phyloP scores from a whole-genome alignment of 2,329 filamentous ascomycete species.

The Aureobasidium uvarum region DNA sequence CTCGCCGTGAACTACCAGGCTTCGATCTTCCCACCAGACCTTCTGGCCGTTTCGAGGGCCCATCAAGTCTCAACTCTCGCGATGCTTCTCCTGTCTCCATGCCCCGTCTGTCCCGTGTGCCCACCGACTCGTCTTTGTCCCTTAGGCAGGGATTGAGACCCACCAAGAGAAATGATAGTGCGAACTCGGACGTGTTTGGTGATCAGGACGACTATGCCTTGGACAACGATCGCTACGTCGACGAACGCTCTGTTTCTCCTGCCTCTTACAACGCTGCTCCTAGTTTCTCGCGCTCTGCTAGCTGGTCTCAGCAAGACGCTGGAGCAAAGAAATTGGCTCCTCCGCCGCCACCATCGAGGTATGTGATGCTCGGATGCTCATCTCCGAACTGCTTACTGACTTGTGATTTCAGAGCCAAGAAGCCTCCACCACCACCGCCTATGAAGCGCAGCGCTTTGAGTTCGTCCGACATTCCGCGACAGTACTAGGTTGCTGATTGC shows the following conservation, averaged over 20 bases:
- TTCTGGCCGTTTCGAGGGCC: constrained; percentile 59
- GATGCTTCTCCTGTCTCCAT: constrained; percentile 52
- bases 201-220: constrained; percentile 52
- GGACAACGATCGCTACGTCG: constrained; percentile 49
- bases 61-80: constrained; percentile 42
- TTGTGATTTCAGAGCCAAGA: constrained; percentile 56
- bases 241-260: constrained; percentile 55
- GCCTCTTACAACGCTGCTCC: constrained; percentile 47
- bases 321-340: constrained; percentile 49
- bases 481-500: background rate
- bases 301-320: constrained; percentile 45
- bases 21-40: constrained; percentile 51
- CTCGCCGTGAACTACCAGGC: constrained; percentile 43
- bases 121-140: constrained; percentile 56
- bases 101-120: constrained; percentile 51
- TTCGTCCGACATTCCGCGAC: constrained; percentile 37
- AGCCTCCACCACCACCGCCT: constrained; percentile 63
- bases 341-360: constrained; percentile 60
- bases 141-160: constrained; percentile 49
- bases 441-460: constrained; percentile 59
- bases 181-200: constrained; percentile 49
- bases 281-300: constrained; percentile 52
- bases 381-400: constrained; percentile 1
- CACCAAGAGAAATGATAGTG: constrained; percentile 36
- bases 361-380: background rate